phyloP scores from a whole-genome alignment of 2,329 filamentous ascomycete species.

The Cladophialophora chaetospira region DNA sequence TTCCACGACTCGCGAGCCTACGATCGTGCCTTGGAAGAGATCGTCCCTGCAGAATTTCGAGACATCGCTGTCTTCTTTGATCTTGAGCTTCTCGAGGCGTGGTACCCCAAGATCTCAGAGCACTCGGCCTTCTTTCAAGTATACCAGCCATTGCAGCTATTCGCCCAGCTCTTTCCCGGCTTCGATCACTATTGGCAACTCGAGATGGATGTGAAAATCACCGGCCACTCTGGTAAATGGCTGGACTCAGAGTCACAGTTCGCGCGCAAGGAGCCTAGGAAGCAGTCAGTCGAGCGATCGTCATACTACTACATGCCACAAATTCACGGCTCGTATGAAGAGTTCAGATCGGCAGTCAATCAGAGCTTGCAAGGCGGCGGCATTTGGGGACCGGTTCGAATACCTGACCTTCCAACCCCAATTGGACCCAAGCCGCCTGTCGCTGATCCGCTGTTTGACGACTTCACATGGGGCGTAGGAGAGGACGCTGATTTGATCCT shows the following conservation, averaged over 20 bases:
- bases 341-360: constrained; percentile 68
- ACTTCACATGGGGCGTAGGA: constrained; percentile 29
- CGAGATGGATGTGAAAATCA: constrained; percentile 67
- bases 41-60: constrained; percentile 44
- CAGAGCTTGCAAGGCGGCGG: constrained; percentile 53
- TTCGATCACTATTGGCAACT: constrained; percentile 70
- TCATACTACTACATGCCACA: constrained; percentile 74
- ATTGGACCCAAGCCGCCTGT: constrained; percentile 34
- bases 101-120: constrained; percentile 37
- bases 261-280: constrained; percentile 67
- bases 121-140: constrained; percentile 44
- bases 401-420: constrained; percentile 33
- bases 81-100: constrained; percentile 35
- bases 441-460: constrained; percentile 27
- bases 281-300: constrained; percentile 73
- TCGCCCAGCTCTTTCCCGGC: constrained; percentile 63
- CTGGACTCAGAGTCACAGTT: constrained; percentile 68
- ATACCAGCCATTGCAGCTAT: constrained; percentile 61
- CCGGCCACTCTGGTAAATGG: constrained; percentile 71
- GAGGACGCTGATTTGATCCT: constrained; percentile 76
- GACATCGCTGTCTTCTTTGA: constrained; percentile 39
- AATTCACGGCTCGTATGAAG: constrained; percentile 70
- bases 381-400: constrained; percentile 34
- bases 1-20: constrained; percentile 53
- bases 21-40: constrained; percentile 62